A percentile compares a stretch with the other conserved stretches of the same genome.
These are phyloP conservation scores for Hygrocybe punicea DNA, from an alignment of 768 basidiomycete species.

Conservation along the genomic window DNA sequence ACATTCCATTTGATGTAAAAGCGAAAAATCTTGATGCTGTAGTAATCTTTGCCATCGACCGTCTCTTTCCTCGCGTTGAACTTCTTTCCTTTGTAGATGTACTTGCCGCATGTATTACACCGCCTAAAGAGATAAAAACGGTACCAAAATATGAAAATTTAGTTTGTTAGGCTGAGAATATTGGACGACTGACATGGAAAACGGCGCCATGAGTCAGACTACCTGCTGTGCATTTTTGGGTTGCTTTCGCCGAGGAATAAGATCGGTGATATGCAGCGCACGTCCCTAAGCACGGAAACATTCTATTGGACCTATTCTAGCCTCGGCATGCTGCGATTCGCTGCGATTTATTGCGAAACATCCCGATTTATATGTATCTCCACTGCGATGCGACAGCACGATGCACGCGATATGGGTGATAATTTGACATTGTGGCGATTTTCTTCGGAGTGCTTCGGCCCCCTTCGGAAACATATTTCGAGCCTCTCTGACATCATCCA, in stretches of 20 bases:
- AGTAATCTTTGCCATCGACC: slow-evolving; percentile 94
- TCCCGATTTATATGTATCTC: no score
- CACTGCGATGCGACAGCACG: no score
- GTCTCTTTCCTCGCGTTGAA: slow-evolving; percentile 99
- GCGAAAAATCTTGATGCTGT: slow-evolving; percentile 94
- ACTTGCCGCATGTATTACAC: slow-evolving; percentile 95
- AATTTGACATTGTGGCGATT: no score
- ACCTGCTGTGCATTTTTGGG: slow-evolving; percentile 96
- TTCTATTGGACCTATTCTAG: no score
- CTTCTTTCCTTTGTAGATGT: slow-evolving; percentile 99
- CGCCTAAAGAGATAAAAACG: slow-evolving; percentile 53
- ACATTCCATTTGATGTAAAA: slow-evolving; percentile 89
- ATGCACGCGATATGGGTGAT: no score
- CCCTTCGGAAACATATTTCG: no score
- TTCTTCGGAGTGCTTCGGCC: no score
- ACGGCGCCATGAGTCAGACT: slow-evolving; percentile 98
- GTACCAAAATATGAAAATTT: slow-evolving; percentile 9
- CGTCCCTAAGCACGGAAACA: no score
- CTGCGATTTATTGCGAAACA: no score
- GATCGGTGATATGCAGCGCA: no score
- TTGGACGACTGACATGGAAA: slow-evolving; percentile 76
- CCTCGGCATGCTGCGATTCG: no score
- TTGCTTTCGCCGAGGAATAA: slow-evolving; percentile 87
- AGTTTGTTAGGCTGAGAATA: neutral
- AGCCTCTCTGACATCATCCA: no score